Evolutionary conservation across 1,284 basidiomycete genomes (phyloP), one percentile per base, ranked within the genome.

Genomic region (Sanghuangporus weigelae): DNA sequence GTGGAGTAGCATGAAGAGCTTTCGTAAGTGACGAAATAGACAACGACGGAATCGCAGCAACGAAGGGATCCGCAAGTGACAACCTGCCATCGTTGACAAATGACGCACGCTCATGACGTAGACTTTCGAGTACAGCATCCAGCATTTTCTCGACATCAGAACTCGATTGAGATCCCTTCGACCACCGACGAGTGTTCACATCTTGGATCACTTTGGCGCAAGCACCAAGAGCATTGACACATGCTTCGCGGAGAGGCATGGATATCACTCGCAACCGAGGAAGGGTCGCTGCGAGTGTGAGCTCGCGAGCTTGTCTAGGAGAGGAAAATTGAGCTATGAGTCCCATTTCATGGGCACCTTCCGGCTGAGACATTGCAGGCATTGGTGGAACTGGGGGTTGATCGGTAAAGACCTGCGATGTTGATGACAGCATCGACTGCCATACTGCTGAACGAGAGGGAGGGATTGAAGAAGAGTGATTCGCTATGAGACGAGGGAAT

Each of bases 181-280:
- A 66, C 76, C 81, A 86, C 26, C 85, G 77, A 14, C 75, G 74
- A n/a, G 72, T 74, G 70, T 87, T 86, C 66, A 83, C 73, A 53
- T 74, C 70, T 16, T 77, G 72, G 26, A 86, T 66, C 57, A 77
- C 76, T 4, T 69, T 67, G 23, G 75, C 69, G 10, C 74, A 71
- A 38, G 73, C 68, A 0, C 60, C 68, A 14, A 84, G 70, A 1
- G 73, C 79, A 1, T 63, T 71, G 8, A 72, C 67, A 35, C 75
- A 74, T 0, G 80, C 74, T 3, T 68, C 58, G 12, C 83, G 79
- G 0, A 85, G 72, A 1, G 77, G 74, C 10, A 67, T 60, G 0
- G 84, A 84, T 2, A 78, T 72, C 14, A 73, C 68, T 10, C 73
- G 72, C 62, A 88, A 71, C 12, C 80, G 72, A 0, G 84, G 82